A percentile compares a stretch with the other conserved stretches of the same genome.
These are phyloP conservation scores for Aspergillus cavernicola DNA, from an alignment of 495 filamentous ascomycete species.

Conservation along the genomic window DNA sequence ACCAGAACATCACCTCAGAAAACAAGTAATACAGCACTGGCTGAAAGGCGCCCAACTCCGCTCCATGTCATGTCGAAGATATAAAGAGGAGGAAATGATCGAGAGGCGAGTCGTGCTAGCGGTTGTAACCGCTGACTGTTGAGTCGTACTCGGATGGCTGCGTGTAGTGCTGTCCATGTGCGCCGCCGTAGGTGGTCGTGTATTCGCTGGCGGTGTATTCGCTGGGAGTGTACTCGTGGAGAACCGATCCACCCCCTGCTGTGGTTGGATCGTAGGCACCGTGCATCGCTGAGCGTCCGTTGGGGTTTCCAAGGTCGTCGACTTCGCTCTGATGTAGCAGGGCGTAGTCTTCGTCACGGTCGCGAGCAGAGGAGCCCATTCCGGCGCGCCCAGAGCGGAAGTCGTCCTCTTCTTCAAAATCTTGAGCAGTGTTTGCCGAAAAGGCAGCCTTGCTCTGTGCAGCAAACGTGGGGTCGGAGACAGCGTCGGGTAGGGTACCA, in stretches of 20 bases:
- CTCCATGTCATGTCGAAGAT: slow-evolving; percentile 33
- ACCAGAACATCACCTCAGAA: slow-evolving; percentile 6
- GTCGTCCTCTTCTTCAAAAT: slow-evolving; percentile 48
- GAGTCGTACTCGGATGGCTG: slow-evolving; percentile 25
- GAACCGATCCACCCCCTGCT: slow-evolving; percentile 29
- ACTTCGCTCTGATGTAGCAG: slow-evolving; percentile 44
- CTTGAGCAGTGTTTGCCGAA: slow-evolving; percentile 46
- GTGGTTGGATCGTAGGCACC: slow-evolving; percentile 41
- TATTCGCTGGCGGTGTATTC: slow-evolving; percentile 22
- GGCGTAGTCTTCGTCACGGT: slow-evolving; percentile 46
- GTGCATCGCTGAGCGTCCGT: slow-evolving; percentile 34
- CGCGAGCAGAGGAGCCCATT: slow-evolving; percentile 30
- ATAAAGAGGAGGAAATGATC: slow-evolving; percentile 20
- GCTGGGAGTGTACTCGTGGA: slow-evolving; percentile 45
- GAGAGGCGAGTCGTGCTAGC: slow-evolving; percentile 7
- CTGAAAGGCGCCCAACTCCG: slow-evolving; percentile 33
- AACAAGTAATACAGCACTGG: slow-evolving; percentile 20
- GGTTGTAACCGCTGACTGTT: slow-evolving; percentile 24
- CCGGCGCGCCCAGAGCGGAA: slow-evolving; percentile 43
- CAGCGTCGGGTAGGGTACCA: slow-evolving; percentile 68
- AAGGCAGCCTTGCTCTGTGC: slow-evolving; percentile 49
- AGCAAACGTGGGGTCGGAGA: slow-evolving; percentile 49
- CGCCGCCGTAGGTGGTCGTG: slow-evolving; percentile 41
- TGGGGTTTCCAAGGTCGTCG: slow-evolving; percentile 37
- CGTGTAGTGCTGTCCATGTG: slow-evolving; percentile 41